Conservation (phyloP, 2,329 filamentous ascomycete genomes). For the Claviceps cyperi region DNA sequence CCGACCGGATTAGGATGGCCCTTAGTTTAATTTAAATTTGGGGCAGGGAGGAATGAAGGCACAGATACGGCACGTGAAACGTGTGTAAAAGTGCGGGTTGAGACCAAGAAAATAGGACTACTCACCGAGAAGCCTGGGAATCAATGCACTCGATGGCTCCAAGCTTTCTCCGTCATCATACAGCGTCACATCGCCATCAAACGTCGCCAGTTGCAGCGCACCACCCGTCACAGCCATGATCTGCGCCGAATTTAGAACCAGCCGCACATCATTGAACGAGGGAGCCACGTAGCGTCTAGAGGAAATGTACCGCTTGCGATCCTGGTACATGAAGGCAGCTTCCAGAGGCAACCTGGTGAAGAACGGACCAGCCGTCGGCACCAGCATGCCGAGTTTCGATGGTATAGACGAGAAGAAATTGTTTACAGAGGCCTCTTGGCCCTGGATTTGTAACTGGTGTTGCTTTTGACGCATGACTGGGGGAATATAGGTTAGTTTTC, state of each 20-base stretch:
- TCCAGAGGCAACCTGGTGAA: slow-evolving; percentile 80
- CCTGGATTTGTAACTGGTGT: slow-evolving; percentile 2
- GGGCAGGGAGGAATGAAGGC: neutral
- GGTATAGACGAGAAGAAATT: slow-evolving; percentile 30
- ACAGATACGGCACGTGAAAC: neutral
- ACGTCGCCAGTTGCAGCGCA: slow-evolving; percentile 73
- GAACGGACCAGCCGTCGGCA: slow-evolving; percentile 83
- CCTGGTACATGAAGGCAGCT: slow-evolving; percentile 84
- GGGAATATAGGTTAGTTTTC: neutral
- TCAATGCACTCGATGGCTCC: slow-evolving; percentile 60
- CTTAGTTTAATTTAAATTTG: neutral
- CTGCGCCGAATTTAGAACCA: slow-evolving; percentile 90
- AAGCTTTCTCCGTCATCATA: slow-evolving; percentile 83
- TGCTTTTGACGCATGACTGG: slow-evolving; percentile 54
- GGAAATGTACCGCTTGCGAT: slow-evolving; percentile 72
- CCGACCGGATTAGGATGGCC: neutral
- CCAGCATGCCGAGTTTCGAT: slow-evolving; percentile 84
- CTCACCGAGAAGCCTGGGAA: slow-evolving; percentile 43
- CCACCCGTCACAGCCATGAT: slow-evolving; percentile 77
- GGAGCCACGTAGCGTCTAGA: slow-evolving; percentile 85
- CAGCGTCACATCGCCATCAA: slow-evolving; percentile 93
- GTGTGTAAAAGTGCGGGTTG: too few relatives aligned
- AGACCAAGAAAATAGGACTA: neutral
- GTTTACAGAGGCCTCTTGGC: neutral
- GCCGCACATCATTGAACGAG: slow-evolving; percentile 89